These are phyloP conservation scores for Atkinsonella hypoxylon DNA, from an alignment of 2,329 filamentous ascomycete genomes.

Conservation along the genomic window DNA sequence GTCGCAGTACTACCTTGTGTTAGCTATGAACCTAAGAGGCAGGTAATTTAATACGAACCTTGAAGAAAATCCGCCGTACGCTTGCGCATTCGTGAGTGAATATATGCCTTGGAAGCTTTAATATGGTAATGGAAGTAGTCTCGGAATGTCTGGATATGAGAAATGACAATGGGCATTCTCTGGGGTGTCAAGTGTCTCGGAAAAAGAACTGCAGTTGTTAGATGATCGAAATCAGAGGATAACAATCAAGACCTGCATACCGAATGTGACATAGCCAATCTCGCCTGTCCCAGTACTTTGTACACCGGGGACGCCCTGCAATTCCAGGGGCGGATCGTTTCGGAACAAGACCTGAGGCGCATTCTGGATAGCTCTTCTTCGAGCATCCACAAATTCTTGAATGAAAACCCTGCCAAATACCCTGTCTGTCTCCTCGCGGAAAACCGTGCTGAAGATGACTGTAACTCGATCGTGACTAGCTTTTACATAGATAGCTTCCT, in stretches of 20 bases:
- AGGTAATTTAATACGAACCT: slow-evolving; percentile 43
- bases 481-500: slow-evolving; percentile 98
- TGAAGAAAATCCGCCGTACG: slow-evolving; percentile 97
- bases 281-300: slow-evolving; percentile 65
- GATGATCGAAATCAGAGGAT: slow-evolving; percentile 1
- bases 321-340: slow-evolving; percentile 84
- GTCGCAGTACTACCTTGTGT: slow-evolving; percentile 62
- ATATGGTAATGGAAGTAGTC: slow-evolving; percentile 99
- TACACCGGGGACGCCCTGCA: slow-evolving; percentile 79
- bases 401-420: slow-evolving; percentile 98
- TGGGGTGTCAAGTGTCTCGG: slow-evolving; percentile 86
- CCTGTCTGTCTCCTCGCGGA: slow-evolving; percentile 93
- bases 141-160: slow-evolving; percentile 98
- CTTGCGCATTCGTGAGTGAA: slow-evolving; percentile 95
- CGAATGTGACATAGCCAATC: slow-evolving; percentile 96
- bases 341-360: slow-evolving; percentile 94
- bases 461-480: slow-evolving; percentile 95
- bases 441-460: slow-evolving; percentile 97
- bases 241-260: slow-evolving; percentile 35
- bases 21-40: slow-evolving; percentile 13
- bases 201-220: slow-evolving; percentile 61
- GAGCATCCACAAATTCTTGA: slow-evolving; percentile 95
- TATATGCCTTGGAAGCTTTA: slow-evolving; percentile 98
- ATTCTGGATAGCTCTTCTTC: slow-evolving; percentile 91
- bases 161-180: slow-evolving; percentile 88